Conservation (phyloP, 768 basidiomycete species). For the Suillus brevipes region DNA sequence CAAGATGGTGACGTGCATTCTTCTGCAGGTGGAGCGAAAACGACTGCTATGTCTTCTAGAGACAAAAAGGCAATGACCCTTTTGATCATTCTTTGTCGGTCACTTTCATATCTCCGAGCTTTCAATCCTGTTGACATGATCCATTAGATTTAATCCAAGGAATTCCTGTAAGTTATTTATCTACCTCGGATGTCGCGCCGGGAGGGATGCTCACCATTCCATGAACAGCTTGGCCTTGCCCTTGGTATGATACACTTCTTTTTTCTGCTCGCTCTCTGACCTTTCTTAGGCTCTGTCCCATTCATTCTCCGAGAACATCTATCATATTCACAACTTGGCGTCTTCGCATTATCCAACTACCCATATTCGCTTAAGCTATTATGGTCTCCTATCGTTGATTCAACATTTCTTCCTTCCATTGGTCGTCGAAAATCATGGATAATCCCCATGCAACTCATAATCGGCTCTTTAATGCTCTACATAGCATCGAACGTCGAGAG, state of each 20-base stretch:
- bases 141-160: slow-evolving; percentile 77
- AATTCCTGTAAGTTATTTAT: slow-evolving; percentile 66
- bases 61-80: slow-evolving; percentile 86
- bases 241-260: slow-evolving; percentile 52
- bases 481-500: slow-evolving; percentile 74
- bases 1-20: slow-evolving; percentile 38
- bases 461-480: slow-evolving; percentile 81
- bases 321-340: slow-evolving; percentile 94
- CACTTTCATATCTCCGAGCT: slow-evolving; percentile 8
- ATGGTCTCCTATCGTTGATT: slow-evolving; percentile 98
- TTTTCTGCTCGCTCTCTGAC: slow-evolving; percentile 11
- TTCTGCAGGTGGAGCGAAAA: slow-evolving; percentile 30
- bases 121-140: slow-evolving; percentile 18
- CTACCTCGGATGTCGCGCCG: slow-evolving; percentile 9
- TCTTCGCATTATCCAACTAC: slow-evolving; percentile 90
- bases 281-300: slow-evolving; percentile 78
- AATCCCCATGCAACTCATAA: slow-evolving; percentile 91
- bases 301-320: slow-evolving; percentile 94
- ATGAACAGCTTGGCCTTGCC: slow-evolving; percentile 76
- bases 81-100: slow-evolving; percentile 85
- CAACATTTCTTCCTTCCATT: slow-evolving; percentile 74
- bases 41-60: slow-evolving; percentile 61
- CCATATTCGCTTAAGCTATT: slow-evolving; percentile 96
- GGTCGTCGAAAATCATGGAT: slow-evolving; percentile 99
- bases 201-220: slow-evolving; percentile 1